A percentile compares a stretch with the other conserved stretches of the same genome.
Evolutionary conservation across 345 rosid genomes (phyloP).

Genomic region (Eucalyptus dawsonii): DNA sequence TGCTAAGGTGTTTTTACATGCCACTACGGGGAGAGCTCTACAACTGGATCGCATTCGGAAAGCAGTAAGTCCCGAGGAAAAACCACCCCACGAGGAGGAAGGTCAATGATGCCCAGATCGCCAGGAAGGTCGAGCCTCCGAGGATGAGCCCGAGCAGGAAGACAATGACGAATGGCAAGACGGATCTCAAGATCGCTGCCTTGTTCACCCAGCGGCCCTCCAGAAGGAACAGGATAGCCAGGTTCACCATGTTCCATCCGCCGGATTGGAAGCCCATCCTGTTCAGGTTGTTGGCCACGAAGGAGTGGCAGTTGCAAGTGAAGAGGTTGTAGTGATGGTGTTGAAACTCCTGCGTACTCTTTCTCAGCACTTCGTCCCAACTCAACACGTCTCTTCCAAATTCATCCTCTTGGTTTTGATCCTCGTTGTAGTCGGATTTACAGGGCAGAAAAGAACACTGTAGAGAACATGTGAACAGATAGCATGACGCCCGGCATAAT

Average conservation of each 20-base stretch:
- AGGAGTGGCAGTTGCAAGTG: slow-evolving; percentile 95
- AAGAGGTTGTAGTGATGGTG: slow-evolving; percentile 69
- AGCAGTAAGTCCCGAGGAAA: slow-evolving; percentile 65
- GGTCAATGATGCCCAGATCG: slow-evolving; percentile 31
- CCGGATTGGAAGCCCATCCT: slow-evolving; percentile 57
- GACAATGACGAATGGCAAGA: slow-evolving; percentile 41
- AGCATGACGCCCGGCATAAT: neutral
- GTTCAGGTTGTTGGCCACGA: slow-evolving; percentile 86
- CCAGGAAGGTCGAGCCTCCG: slow-evolving; percentile 54
- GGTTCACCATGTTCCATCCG: slow-evolving; percentile 87
- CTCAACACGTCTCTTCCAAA: slow-evolving; percentile 19
- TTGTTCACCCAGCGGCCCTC: slow-evolving; percentile 78
- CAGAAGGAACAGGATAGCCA: slow-evolving; percentile 54
- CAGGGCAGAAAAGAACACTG: slow-evolving; percentile 28
- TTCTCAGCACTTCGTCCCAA: slow-evolving; percentile 70
- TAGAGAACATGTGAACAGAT: neutral
- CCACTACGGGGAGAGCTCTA: slow-evolving; percentile 8
- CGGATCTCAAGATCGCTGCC: slow-evolving; percentile 31
- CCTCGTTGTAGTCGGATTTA: slow-evolving; percentile 16
- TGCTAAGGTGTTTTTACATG: neutral
- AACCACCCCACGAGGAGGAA: slow-evolving; percentile 71
- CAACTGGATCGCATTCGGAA: slow-evolving; percentile 58
- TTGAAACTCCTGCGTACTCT: slow-evolving; percentile 76
- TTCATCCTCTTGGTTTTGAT: slow-evolving; percentile 5
- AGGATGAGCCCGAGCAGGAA: slow-evolving; percentile 42